phyloP scores from a whole-genome alignment of 2,329 filamentous ascomycete species.

The Plenodomus lindquistii region DNA sequence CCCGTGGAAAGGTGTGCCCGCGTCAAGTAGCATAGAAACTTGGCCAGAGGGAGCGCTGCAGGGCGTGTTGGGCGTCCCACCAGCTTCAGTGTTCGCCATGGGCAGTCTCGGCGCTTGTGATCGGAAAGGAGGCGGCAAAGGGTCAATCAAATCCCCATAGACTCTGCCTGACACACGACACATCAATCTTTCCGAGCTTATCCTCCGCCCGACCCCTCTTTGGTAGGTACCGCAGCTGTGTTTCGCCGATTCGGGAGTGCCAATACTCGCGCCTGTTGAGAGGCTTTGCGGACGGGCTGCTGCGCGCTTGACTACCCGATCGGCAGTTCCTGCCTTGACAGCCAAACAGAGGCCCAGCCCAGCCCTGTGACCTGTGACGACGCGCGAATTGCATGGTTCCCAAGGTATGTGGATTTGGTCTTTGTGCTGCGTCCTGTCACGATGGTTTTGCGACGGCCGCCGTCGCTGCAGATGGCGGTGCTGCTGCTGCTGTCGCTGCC shows the following conservation, averaged over 20 bases:
- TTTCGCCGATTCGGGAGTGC: constrained; percentile 37
- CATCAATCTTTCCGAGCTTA: constrained; percentile 44
- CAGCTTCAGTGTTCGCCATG: constrained; percentile 8
- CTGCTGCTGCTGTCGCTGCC: constrained; percentile 21
- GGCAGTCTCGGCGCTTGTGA: constrained; percentile 21
- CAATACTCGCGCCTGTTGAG: constrained; percentile 36
- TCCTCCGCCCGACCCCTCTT: constrained; percentile 38
- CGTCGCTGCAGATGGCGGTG: constrained; percentile 16
- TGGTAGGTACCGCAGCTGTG: constrained; percentile 26
- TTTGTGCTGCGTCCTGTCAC: constrained; percentile 5
- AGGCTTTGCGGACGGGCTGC: constrained; percentile 30
- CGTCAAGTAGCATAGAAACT: background rate
- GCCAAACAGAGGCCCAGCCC: constrained; percentile 43
- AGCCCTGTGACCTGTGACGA: constrained; percentile 44
- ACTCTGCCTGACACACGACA: constrained; percentile 33
- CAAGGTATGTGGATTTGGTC: constrained; percentile 41
- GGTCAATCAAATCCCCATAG: constrained; percentile 16
- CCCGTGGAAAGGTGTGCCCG: background rate
- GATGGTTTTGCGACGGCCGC: constrained; percentile 13
- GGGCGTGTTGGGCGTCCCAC: background rate
- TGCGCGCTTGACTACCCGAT: constrained; percentile 35
- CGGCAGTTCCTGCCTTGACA: constrained; percentile 41
- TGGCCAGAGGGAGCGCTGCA: background rate
- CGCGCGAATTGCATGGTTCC: constrained; percentile 44
- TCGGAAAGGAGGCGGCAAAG: constrained; percentile 19